Conservation (phyloP, 345 rosid species). For the Anacardium occidentale region DNA sequence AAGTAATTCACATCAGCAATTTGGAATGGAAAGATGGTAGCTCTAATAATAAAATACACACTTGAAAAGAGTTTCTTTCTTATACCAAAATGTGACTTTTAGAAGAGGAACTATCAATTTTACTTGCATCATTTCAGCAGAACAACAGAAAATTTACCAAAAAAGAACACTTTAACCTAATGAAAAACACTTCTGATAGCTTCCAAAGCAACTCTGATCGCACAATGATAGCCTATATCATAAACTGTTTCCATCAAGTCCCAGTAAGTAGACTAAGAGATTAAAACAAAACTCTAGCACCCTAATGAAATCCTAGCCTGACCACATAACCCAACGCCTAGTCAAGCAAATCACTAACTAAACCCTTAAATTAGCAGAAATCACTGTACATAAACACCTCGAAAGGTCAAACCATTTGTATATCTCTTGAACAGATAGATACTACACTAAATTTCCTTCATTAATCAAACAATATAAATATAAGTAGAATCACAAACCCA, state of each 20-base stretch:
- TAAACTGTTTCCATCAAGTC: background rate
- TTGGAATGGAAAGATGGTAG: background rate
- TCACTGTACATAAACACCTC: background rate
- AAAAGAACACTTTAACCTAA: background rate
- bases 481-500: background rate
- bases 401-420: background rate
- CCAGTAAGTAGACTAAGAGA: background rate
- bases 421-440: background rate
- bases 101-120: no score
- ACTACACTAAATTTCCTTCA: background rate
- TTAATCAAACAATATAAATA: background rate
- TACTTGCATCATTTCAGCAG: no score
- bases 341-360: background rate
- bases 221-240: background rate
- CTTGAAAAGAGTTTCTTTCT: no score
- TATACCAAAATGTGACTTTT: no score
- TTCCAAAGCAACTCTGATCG: background rate
- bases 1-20: background rate
- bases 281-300: background rate
- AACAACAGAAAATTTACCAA: no score
- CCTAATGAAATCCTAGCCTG: no score
- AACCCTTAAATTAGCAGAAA: background rate
- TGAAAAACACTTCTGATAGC: background rate
- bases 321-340: background rate
- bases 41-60: background rate